Conservation (phyloP, 495 filamentous ascomycete species). For the Hypoxylon trugodes region DNA sequence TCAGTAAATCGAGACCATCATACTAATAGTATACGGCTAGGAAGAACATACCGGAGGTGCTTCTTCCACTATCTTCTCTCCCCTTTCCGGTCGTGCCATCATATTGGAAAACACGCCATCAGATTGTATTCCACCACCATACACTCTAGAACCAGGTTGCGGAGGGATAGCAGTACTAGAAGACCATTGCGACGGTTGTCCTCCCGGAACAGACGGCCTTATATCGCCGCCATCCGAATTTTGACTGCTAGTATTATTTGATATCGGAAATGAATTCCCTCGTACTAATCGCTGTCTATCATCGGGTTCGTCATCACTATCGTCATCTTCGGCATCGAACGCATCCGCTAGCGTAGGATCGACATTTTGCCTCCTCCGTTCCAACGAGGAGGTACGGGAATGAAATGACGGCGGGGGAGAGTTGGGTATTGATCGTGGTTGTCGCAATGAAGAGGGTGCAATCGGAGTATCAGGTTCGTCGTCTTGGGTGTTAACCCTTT, state of each 20-base stretch:
- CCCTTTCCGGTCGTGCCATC: conserved; percentile 86
- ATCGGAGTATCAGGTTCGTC: conserved; percentile 54
- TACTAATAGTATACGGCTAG: not conserved
- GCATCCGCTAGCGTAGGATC: conserved; percentile 87
- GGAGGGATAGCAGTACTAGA: conserved; percentile 46
- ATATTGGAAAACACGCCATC: conserved; percentile 98
- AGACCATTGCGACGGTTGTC: conserved; percentile 27
- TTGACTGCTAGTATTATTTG: conserved; percentile 20
- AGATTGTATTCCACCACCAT: conserved; percentile 72
- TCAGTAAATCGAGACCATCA: conserved; percentile 43
- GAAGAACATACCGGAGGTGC: conserved; percentile 83
- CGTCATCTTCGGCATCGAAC: conserved; percentile 80
- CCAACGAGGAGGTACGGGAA: conserved; percentile 80
- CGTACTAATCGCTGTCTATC: conserved; percentile 87
- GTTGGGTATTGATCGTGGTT: conserved; percentile 64
- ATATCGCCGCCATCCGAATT: conserved; percentile 17
- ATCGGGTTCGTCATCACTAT: conserved; percentile 78
- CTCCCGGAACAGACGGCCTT: conserved; percentile 17
- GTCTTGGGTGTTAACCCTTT: conserved; percentile 66
- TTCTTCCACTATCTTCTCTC: conserved; percentile 84
- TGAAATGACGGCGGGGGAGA: conserved; percentile 96
- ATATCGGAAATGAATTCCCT: conserved; percentile 61
- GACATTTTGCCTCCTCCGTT: conserved; percentile 62
- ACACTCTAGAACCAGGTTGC: conserved; percentile 51
- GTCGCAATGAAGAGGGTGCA: conserved; percentile 41